Evolutionary conservation across 805 yeast genomes (phyloP).

Genomic region (Metschnikowia similis): DNA sequence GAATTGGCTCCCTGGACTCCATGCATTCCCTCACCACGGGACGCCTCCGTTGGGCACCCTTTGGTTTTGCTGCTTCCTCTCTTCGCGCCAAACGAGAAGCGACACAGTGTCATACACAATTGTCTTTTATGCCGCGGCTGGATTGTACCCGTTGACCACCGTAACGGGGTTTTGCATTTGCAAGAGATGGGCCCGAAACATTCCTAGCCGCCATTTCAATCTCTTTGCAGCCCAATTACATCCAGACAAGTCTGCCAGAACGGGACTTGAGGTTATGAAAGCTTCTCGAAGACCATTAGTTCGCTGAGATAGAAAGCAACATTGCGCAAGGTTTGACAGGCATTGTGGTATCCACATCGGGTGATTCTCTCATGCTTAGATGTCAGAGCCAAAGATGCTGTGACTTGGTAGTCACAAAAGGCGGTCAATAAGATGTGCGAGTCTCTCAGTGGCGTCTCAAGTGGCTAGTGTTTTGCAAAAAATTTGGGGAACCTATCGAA

Average conservation of each 20-base stretch:
- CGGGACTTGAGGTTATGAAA: constrained; percentile 75
- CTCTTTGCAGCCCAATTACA: constrained; percentile 96
- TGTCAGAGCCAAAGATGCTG: constrained; percentile 90
- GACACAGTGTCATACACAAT: no score
- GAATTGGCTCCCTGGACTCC: not conserved
- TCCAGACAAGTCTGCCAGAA: constrained; percentile 95
- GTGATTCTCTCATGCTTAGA: constrained; percentile 95
- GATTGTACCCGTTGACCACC: no score
- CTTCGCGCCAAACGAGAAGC: no score
- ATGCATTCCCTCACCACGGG: no score
- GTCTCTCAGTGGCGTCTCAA: constrained; percentile 43
- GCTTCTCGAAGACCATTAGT: constrained; percentile 53
- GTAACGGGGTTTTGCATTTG: constrained; percentile 61
- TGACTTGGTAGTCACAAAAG: constrained; percentile 95
- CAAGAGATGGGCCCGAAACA: constrained; percentile 70
- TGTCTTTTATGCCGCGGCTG: no score
- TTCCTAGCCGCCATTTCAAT: constrained; percentile 78
- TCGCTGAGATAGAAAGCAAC: constrained; percentile 16
- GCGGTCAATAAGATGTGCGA: constrained; percentile 97
- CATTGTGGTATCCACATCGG: constrained; percentile 31
- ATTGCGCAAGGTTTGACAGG: constrained; percentile 2
- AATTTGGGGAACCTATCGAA: constrained; percentile 82
- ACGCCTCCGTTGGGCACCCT: no score
- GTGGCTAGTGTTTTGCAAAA: constrained; percentile 55
- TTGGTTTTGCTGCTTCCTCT: no score